Percentiles rank a stretch among this genome's conserved stretches.
These are phyloP conservation scores for Paraphoma chrysanthemicola DNA, from an alignment of 2,329 filamentous ascomycete genomes.

Conservation along the genomic window DNA sequence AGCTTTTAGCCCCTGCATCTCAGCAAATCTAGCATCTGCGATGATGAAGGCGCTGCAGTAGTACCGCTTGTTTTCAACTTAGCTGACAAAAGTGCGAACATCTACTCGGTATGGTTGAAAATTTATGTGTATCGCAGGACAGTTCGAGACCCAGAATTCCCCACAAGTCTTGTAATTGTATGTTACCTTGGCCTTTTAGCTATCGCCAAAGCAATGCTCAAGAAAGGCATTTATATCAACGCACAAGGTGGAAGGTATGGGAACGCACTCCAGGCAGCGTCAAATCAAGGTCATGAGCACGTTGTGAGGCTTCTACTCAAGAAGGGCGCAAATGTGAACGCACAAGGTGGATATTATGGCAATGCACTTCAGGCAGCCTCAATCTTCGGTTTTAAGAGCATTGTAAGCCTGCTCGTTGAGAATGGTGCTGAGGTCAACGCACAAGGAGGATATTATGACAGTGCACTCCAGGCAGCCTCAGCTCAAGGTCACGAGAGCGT, in stretches of 20 bases:
- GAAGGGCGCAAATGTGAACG: not conserved
- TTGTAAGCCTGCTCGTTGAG: not conserved
- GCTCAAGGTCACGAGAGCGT: not conserved
- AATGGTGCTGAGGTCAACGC: not conserved
- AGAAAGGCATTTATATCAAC: constrained; percentile 1
- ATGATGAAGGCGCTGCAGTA: constrained; percentile 3
- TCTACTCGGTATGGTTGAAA: constrained; percentile 9
- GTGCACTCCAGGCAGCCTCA: not conserved
- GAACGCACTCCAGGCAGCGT: constrained; percentile 7
- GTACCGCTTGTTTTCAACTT: constrained; percentile 7
- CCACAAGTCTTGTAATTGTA: not conserved
- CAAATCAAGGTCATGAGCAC: not conserved
- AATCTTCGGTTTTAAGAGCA: not conserved
- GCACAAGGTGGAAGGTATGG: not conserved
- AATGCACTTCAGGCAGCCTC: not conserved
- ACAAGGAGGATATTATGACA: not conserved
- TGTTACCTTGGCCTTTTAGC: constrained; percentile 1
- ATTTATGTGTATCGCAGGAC: too few species aligned
- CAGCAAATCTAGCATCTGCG: constrained; percentile 9
- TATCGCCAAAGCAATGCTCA: not conserved
- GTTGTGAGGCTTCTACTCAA: not conserved
- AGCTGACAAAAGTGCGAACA: constrained; percentile 8
- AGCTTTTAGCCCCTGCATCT: constrained; percentile 17
- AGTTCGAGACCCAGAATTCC: not conserved
- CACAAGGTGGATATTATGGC: not conserved